phyloP scores from a whole-genome alignment of 2,329 filamentous ascomycete species.

The Neonectria hederae region DNA sequence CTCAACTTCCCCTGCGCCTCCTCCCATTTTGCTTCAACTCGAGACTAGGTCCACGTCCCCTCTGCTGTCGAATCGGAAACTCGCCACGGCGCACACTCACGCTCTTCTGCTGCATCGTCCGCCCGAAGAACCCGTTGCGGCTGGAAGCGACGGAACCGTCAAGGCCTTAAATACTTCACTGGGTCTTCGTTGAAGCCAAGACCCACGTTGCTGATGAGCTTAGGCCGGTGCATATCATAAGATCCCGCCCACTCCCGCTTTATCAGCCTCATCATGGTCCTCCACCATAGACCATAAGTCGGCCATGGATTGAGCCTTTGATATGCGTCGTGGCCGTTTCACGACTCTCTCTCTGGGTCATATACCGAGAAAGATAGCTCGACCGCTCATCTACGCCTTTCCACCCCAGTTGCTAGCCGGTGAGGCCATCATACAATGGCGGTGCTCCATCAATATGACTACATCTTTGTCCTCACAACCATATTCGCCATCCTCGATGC shows the following conservation, averaged over 20 bases:
- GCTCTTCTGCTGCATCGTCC: not conserved
- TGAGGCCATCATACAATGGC: slow-evolving; percentile 41
- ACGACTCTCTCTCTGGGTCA: slow-evolving; percentile 1
- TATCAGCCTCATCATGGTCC: slow-evolving; percentile 21
- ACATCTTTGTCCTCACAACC: slow-evolving; percentile 65
- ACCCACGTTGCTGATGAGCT: slow-evolving; percentile 10
- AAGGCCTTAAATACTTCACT: slow-evolving; percentile 27
- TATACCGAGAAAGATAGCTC: not conserved
- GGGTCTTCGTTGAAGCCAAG: slow-evolving; percentile 19
- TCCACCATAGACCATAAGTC: slow-evolving; percentile 6
- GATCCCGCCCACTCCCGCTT: slow-evolving; percentile 2
- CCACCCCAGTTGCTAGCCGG: not conserved
- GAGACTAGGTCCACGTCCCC: slow-evolving; percentile 14
- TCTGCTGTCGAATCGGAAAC: slow-evolving; percentile 33
- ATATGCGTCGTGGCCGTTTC: slow-evolving; percentile 27
- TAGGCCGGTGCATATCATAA: slow-evolving; percentile 25
- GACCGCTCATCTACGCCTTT: not conserved
- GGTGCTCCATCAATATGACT: slow-evolving; percentile 60
- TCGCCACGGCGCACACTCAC: slow-evolving; percentile 31
- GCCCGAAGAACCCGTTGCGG: slow-evolving; percentile 14
- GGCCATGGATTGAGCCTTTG: slow-evolving; percentile 34
- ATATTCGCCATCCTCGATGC: slow-evolving; percentile 67
- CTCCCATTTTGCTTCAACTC: slow-evolving; percentile 1
- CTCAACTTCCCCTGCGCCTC: slow-evolving; percentile 9
- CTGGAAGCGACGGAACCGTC: slow-evolving; percentile 16